Evolutionary conservation across 2,329 filamentous ascomycete genomes (phyloP), one percentile per base, ranked within the genome.

Genomic region (Waltergamsia citrina): DNA sequence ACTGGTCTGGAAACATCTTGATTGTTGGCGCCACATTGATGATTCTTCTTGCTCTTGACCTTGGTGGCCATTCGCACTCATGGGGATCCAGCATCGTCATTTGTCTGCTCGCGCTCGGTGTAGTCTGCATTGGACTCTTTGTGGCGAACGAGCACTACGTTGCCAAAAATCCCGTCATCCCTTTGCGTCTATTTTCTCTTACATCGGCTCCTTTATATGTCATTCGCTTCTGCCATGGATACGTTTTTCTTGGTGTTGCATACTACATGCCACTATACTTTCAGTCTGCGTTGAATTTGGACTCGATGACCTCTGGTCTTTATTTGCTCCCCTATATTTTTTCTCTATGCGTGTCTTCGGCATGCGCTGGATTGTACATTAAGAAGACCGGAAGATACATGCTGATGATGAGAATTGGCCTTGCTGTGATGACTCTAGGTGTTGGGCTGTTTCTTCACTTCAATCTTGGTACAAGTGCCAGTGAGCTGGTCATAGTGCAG

Each of bases 231-330:
- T 58, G 61, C 36, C 65, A 72, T 39, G 59, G 57, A 1, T 60
- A 77, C 46, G 69, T 75, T 22, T 81, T 81, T 52, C 78, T 82
- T 26, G 73, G 69, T 0, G 66, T 66, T 2, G 71, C 76, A 32
- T 87, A 84, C 54, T 87, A 82, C 46, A 61, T 86, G 18, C 83
- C 83, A 0, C 63, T 86, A 0, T 87, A 80, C 54, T 78, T 85
- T 35, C 83, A 88, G 50, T 69, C 76, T 3, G 80, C 79, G 1
- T 67, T 78, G 3, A 67, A 67, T 33, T 73, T 72, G 2, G 66
- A 67, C 1, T 75, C 79, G 0, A 57, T 82, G 22, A 60, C 62
- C n/a, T 82, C 75, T 0, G 70, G 70, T 4, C 50, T 80, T 1
- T 67, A 81, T 10, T 62, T 82, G 3, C 60, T 85, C 0, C 78